Evolutionary conservation across 2,329 filamentous ascomycete genomes (phyloP).

Genomic region (Ophiostoma novo-ulmi): DNA sequence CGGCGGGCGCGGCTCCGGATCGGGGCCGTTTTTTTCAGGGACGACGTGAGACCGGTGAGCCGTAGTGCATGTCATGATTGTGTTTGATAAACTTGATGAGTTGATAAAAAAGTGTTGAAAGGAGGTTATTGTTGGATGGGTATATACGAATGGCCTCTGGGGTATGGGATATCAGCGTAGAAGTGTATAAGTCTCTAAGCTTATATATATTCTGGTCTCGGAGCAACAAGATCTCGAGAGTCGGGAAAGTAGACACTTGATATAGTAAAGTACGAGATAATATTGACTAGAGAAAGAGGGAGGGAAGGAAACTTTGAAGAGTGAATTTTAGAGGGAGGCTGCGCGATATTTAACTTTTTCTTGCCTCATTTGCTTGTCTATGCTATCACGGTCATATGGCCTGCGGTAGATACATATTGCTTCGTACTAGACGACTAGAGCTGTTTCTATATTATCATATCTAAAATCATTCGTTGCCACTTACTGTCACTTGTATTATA

Average conservation of each 20-base stretch:
- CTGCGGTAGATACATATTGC: not conserved
- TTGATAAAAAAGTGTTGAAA: not conserved
- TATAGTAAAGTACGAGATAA: not conserved
- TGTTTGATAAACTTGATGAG: not conserved
- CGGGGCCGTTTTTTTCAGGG: conserved; percentile 17
- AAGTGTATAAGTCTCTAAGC: no score
- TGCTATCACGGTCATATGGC: not conserved
- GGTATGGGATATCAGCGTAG: not conserved
- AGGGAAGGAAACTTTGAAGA: not conserved
- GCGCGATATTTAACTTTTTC: conserved; percentile 1
- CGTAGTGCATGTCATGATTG: not conserved
- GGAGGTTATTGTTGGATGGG: not conserved
- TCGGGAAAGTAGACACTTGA: not conserved
- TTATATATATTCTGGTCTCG: not conserved
- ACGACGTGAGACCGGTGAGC: not conserved
- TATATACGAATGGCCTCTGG: not conserved
- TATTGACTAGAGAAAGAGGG: not conserved
- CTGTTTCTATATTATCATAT: not conserved
- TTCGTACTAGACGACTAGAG: not conserved
- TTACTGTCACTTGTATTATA: no score
- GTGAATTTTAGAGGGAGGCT: not conserved
- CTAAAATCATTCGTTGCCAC: not conserved
- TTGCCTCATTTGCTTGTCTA: not conserved
- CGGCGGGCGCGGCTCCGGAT: conserved; percentile 25
- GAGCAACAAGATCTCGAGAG: not conserved